Base-by-base conservation (phyloP, 805 yeast species). In the Debaryomyces castellii region DNA sequence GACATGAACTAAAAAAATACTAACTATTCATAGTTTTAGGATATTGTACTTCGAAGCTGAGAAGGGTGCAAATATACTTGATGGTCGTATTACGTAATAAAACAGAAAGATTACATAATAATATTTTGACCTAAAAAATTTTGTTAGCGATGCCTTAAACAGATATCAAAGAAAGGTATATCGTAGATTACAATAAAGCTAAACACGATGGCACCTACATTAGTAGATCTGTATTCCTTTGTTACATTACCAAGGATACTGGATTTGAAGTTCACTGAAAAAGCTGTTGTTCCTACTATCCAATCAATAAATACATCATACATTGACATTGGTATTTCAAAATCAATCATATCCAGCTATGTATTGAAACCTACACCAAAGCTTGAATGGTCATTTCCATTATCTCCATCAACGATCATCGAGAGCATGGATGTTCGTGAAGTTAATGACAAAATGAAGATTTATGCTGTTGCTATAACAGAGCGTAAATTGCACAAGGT, bases 281-380 rank as follows among this genome's bases (percentile, higher is more conserved):
- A 61, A 47, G 62, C 59, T 4, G 57, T 57, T 22, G 51, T 62
- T 14, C 60, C 70, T 3, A 24, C 46, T 4, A 46, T 59, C 12
- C 25, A 32, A 11, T 50, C 52, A 12, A 47, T 59, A 25, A 65
- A 66, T 16, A 57, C 70, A 4, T 57, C 66, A 37, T 54, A 58
- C 30, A 66, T 80, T 47, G 82, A 79, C 53, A 53, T 80, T 40
- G 82, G 78, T n/a, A 70, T 79, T 39, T 73, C 80, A 46, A 81
- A 79, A 41, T 78, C 82, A 32, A 73, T 71, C 51, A 65, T 80
- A 34, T 77, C 81, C 24, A 70, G 78, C 30, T 78, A 73, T 54
- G 64, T 79, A 28, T 71, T 77, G 42, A 75, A 70, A 52, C 85
- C 85, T 14, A 70, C 81, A 11, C 85, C 85, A n/a, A 77, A 74